A percentile compares a stretch with the other conserved stretches of the same genome.
phyloP scores from a whole-genome alignment of 2,329 filamentous ascomycete species.

The Aureobasidium zeae region DNA sequence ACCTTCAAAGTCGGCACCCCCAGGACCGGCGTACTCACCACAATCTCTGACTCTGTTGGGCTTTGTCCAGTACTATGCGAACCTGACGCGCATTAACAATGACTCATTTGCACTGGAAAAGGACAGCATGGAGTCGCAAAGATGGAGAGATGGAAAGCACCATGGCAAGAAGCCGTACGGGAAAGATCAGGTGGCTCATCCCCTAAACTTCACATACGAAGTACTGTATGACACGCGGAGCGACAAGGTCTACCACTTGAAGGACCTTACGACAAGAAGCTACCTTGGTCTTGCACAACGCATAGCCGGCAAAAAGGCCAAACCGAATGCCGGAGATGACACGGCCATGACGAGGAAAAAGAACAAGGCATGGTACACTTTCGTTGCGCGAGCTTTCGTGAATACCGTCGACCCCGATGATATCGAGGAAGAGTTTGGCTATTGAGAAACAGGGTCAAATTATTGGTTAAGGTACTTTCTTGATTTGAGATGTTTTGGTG shows the following conservation, averaged over 20 bases:
- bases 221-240: slow-evolving; percentile 79
- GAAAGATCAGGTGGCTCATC: slow-evolving; percentile 44
- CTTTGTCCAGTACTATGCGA: slow-evolving; percentile 88
- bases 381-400: slow-evolving; percentile 71
- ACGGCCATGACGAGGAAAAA: slow-evolving; percentile 29
- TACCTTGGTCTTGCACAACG: slow-evolving; percentile 69
- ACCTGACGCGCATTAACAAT: slow-evolving; percentile 83
- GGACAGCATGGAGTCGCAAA: slow-evolving; percentile 25
- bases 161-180: slow-evolving; percentile 46
- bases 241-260: slow-evolving; percentile 64
- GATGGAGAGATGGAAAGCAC: slow-evolving; percentile 58
- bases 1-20: slow-evolving; percentile 62
- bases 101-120: slow-evolving; percentile 47
- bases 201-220: slow-evolving; percentile 61
- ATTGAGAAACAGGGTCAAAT: too few species aligned
- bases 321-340: slow-evolving; percentile 24
- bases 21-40: slow-evolving; percentile 82
- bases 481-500: too few species aligned
- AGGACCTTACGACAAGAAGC: slow-evolving; percentile 76
- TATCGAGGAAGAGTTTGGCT: slow-evolving; percentile 39
- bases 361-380: slow-evolving; percentile 65
- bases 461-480: too few species aligned
- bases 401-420: slow-evolving; percentile 59
- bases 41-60: slow-evolving; percentile 71
- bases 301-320: slow-evolving; percentile 52